Base-by-base conservation (phyloP, 768 basidiomycete species). In the Hemileccinum rubropunctum region DNA sequence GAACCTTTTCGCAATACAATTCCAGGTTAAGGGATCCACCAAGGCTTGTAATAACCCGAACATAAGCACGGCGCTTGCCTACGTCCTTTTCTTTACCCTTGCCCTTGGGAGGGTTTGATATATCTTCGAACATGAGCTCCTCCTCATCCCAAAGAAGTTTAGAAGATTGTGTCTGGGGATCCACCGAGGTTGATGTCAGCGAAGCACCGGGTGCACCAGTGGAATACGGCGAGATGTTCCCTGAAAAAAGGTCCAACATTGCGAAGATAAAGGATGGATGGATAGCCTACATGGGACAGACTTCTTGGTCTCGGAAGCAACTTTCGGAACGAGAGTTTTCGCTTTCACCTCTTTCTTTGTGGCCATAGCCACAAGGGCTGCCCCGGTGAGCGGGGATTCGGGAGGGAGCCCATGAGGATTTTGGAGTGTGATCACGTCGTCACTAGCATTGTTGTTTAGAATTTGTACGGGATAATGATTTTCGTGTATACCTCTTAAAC, bases 111-210 rank as follows among this genome's bases (percentile, higher is more conserved):
- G 84, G 83, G 51, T 86, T 86, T 12, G 84, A 76, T 57, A 99
- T 84, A 30, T 90, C 89, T 68, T 98, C 95, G 58, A 95, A 99
- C 97, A 99, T 99, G 14, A 95, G 74, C 65, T 98, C 95, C 70
- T 99, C 97, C 82, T 98, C 97, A 67, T 99, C 95, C 83, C 94
- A 95, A n/a, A 98, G 73, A 4, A 97, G 80, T 59, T 88, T 84
- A 42, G 94, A 84, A 39, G 72, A 70, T 38, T 63, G 58, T 3
- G 78, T 80, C 49, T 83, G 81, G 12, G 93, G 86, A 57, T 90
- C 89, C 48, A 94, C 78, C 4, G 94, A 86, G 0, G 97, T 98
- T 3, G 91, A 94, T 0, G 97, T 99, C 41, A 99, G 70, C 0
- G 94, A 93, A 3, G 95, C 97, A 44, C 95, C 93, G 3, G 93